These are phyloP conservation scores for Cyberlindnera bimundalis DNA, from an alignment of 805 yeast species.

Conservation along the genomic window DNA sequence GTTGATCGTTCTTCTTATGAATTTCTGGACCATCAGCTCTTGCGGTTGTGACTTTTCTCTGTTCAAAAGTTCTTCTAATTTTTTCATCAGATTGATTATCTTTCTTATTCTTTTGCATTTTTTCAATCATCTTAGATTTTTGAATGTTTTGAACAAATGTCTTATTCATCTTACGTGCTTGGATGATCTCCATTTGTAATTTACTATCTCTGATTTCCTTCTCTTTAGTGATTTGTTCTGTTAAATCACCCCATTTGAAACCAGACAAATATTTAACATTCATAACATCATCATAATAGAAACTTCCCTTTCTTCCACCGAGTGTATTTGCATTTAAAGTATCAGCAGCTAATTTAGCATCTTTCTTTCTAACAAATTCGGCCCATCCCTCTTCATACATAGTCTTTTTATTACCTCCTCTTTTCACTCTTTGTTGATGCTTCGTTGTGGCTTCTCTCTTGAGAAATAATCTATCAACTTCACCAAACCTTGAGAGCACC, in stretches of 20 bases:
- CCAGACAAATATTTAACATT: slow-evolving; percentile 86
- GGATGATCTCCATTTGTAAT: slow-evolving; percentile 82
- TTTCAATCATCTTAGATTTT: slow-evolving; percentile 72
- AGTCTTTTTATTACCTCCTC: slow-evolving; percentile 89
- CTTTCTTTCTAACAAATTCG: slow-evolving; percentile 76
- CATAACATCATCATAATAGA: slow-evolving; percentile 90
- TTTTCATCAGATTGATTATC: slow-evolving; percentile 27
- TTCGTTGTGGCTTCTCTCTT: slow-evolving; percentile 77
- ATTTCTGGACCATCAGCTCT: slow-evolving; percentile 58
- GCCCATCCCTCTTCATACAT: slow-evolving; percentile 96
- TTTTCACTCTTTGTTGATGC: slow-evolving; percentile 65
- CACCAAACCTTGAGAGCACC: slow-evolving; percentile 77
- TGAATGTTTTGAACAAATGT: slow-evolving; percentile 82
- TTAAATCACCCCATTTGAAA: slow-evolving; percentile 93
- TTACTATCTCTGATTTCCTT: slow-evolving; percentile 85
- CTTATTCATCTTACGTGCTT: slow-evolving; percentile 83
- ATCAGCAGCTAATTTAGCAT: slow-evolving; percentile 83
- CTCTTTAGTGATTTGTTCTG: slow-evolving; percentile 89
- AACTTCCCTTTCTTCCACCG: slow-evolving; percentile 90
- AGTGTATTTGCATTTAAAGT: slow-evolving; percentile 84
- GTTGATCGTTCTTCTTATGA: slow-evolving; percentile 37
- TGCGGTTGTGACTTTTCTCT: slow-evolving; percentile 61
- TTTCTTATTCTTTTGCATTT: slow-evolving; percentile 42
- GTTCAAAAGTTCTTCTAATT: slow-evolving; percentile 62
- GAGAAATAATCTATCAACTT: slow-evolving; percentile 78